phyloP scores from a whole-genome alignment of 306 rosid genomes.

The Malus sieversii region DNA sequence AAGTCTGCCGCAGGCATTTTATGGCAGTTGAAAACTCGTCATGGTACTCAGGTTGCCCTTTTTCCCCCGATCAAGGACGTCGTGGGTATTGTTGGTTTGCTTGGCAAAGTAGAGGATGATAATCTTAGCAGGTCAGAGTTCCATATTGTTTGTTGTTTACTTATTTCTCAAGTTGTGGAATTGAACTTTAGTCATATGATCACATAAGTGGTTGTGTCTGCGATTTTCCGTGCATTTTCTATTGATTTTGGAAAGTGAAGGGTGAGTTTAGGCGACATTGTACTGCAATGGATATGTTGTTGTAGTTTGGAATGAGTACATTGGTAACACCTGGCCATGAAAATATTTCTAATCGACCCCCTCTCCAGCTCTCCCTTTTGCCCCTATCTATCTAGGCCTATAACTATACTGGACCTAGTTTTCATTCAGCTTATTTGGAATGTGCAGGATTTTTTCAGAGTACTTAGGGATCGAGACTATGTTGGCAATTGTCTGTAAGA shows the following conservation, averaged over 20 bases:
- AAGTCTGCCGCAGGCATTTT: constrained; percentile 68
- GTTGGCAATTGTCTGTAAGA: constrained; percentile 78
- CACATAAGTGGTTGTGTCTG: background rate
- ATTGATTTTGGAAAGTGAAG: background rate
- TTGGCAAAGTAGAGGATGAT: constrained; percentile 60
- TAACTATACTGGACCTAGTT: background rate
- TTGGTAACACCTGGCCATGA: background rate
- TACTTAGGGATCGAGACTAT: constrained; percentile 68
- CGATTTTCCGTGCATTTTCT: background rate
- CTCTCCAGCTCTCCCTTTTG: background rate
- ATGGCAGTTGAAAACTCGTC: constrained; percentile 47
- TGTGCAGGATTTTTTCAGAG: constrained; percentile 81
- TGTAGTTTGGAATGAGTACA: background rate
- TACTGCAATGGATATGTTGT: background rate
- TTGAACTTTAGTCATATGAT: background rate
- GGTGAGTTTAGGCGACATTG: background rate
- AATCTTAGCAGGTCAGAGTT: constrained; percentile 57
- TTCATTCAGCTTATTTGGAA: constrained; percentile 15
- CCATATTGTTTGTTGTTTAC: background rate
- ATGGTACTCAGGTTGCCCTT: constrained; percentile 41
- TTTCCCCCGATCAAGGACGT: constrained; percentile 48
- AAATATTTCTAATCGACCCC: background rate
- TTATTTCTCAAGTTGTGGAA: constrained; percentile 7
- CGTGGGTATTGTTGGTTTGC: constrained; percentile 67
- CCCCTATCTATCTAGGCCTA: background rate